Base-by-base conservation (phyloP, 2,329 filamentous ascomycete genomes). In the Pyrenophora tritici-repentis region DNA sequence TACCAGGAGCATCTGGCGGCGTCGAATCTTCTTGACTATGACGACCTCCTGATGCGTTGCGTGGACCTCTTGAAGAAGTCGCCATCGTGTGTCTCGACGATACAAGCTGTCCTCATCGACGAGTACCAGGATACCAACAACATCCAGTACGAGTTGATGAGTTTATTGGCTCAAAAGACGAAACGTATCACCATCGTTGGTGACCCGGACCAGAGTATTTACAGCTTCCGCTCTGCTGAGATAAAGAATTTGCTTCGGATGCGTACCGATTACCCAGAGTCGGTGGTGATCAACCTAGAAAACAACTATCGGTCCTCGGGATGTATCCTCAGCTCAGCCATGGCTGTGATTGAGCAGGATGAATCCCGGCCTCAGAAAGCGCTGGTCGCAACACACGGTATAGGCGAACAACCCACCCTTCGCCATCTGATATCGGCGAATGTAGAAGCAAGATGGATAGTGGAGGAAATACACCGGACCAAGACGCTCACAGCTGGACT, bases 101-200 rank as follows among this genome's bases (percentile, higher is more conserved):
- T 99, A 14, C 86, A 97, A 72, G 85, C 90, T 0, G 91, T 97
- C 6, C 80, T 99, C 38, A 95, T 99, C 56, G 93, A 99, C 70
- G 93, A 99, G 69, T 99, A 97, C 58, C 93, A 99, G 74, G 93
- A 99, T 74, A 97, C 93, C 6, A 99, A 97, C 68, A 84, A 90
- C 16, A 87, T 97, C 4, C 93, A 99, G 72, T 97, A 96, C 66
- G 91, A 97, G 62, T 78, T 99, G 35, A 97, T 97, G 91, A 87
- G 84, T 56, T 81, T 96, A 1, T 87, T 99, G 64, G 90, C 92
- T 1, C 85, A 90, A 53, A 76, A 80, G 17, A 81, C 82, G 36
- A 83, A 84, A 48, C 83, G 86, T n/a, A 93, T 97, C 61, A 97
- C 93, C 1, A 90, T 97, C 53, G 94, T 99, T 4, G 94, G 93